Evolutionary conservation across 257 asterid species (phyloP).

Genomic region (Datura wrightii): DNA sequence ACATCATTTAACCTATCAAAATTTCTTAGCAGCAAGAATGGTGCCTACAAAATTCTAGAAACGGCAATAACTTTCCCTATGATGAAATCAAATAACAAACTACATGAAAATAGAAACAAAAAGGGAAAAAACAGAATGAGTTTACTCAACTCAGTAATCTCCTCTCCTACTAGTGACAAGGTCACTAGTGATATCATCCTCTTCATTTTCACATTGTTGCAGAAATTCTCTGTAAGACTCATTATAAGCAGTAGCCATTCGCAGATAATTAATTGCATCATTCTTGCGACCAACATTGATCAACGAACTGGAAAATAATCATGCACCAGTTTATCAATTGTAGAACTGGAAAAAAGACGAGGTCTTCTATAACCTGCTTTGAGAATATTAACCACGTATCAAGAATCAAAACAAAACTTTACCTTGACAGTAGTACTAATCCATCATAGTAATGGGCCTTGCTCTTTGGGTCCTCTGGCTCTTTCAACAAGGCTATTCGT

Average conservation of each 20-base stretch:
- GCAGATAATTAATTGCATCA: constrained; percentile 32
- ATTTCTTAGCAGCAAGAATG: not conserved
- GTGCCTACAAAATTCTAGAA: not conserved
- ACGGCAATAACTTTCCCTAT: not conserved
- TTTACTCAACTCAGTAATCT: constrained; percentile 8
- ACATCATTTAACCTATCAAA: constrained; percentile 25
- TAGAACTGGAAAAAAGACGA: not conserved
- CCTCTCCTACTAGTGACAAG: constrained; percentile 26
- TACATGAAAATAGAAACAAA: not conserved
- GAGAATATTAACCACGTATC: not conserved
- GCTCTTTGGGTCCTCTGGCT: constrained; percentile 71
- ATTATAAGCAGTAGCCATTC: constrained; percentile 26
- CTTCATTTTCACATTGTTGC: constrained; percentile 29
- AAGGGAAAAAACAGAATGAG: not conserved
- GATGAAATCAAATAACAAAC: not conserved
- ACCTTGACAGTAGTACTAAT: constrained; percentile 76
- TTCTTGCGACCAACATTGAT: constrained; percentile 38
- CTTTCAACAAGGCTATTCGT: constrained; percentile 70
- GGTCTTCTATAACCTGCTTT: not conserved
- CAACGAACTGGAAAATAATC: constrained; percentile 56
- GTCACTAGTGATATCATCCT: constrained; percentile 21
- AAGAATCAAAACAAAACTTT: constrained; percentile 14
- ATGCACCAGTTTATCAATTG: constrained; percentile 19
- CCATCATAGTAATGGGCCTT: constrained; percentile 85
- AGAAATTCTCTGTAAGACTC: constrained; percentile 32